phyloP scores from a whole-genome alignment of 2,329 filamentous ascomycete species.

The Talaromyces sp. region DNA sequence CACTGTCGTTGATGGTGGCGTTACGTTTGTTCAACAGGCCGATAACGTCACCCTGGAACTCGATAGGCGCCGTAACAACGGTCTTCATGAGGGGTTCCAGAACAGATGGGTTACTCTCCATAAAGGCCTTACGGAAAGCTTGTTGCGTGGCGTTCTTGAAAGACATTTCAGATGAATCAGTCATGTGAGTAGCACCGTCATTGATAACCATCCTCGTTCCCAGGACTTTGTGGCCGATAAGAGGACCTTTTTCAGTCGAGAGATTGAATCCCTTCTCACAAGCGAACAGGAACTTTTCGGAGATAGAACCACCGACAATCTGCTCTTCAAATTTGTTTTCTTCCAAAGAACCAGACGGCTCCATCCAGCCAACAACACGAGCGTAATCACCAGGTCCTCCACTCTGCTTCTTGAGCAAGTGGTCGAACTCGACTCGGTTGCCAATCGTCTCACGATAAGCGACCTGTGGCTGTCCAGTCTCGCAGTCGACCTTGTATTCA shows the following conservation, averaged over 20 bases:
- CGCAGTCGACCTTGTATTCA: conserved; percentile 93
- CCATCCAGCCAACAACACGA: conserved; percentile 84
- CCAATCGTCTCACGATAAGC: conserved; percentile 94
- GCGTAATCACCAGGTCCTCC: conserved; percentile 95
- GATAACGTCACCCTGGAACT: conserved; percentile 96
- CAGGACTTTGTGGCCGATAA: conserved; percentile 88
- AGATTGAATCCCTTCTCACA: conserved; percentile 91
- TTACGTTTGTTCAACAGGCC: conserved; percentile 95
- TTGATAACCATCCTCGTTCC: conserved; percentile 87
- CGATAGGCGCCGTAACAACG: conserved; percentile 86
- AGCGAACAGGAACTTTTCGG: conserved; percentile 90
- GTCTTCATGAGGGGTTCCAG: conserved; percentile 98
- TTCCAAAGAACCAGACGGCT: conserved; percentile 68
- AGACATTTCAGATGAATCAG: conserved; percentile 92
- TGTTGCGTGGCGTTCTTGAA: conserved; percentile 94
- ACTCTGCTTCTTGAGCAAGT: conserved; percentile 88
- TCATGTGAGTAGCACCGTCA: conserved; percentile 94
- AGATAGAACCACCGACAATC: conserved; percentile 82
- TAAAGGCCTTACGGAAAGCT: conserved; percentile 92
- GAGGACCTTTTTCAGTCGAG: conserved; percentile 76
- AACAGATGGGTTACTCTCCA: conserved; percentile 71
- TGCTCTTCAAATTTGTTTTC: conserved; percentile 81
- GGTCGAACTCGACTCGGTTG: conserved; percentile 76
- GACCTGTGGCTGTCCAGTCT: conserved; percentile 93
- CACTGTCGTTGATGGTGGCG: conserved; percentile 89